Percentiles rank a stretch among this genome's conserved stretches.
These are phyloP conservation scores for Tulasnella sp. DNA, from an alignment of 768 basidiomycete species.

Conservation along the genomic window DNA sequence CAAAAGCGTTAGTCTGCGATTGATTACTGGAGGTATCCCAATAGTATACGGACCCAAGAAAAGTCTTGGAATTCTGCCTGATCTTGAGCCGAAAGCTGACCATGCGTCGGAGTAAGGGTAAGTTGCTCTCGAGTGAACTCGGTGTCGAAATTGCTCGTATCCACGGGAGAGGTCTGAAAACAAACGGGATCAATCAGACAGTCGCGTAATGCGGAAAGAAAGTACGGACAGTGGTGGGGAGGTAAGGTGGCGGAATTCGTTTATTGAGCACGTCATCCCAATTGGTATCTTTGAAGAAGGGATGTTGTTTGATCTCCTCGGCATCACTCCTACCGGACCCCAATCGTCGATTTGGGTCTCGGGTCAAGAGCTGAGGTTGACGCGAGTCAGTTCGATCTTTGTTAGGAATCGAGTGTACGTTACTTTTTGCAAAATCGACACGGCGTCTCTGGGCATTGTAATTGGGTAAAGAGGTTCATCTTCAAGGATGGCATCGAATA, in stretches of 20 bases:
- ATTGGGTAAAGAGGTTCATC: slow-evolving; percentile 99
- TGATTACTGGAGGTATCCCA: neutral
- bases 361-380: slow-evolving; percentile 72
- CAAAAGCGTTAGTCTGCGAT: neutral
- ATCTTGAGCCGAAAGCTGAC: slow-evolving; percentile 84
- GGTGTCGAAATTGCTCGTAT: slow-evolving; percentile 80
- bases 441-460: slow-evolving; percentile 97
- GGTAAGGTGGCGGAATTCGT: slow-evolving; percentile 95
- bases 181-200: slow-evolving; percentile 33
- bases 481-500: slow-evolving; percentile 98
- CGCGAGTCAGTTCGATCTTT: neutral
- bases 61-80: slow-evolving; percentile 98
- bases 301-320: slow-evolving; percentile 94
- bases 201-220: slow-evolving; percentile 35
- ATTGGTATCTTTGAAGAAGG: slow-evolving; percentile 98
- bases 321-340: slow-evolving; percentile 93
- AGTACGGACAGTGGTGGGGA: slow-evolving; percentile 83
- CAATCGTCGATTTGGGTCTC: slow-evolving; percentile 87
- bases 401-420: neutral
- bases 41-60: slow-evolving; percentile 71
- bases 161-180: slow-evolving; percentile 41
- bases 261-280: slow-evolving; percentile 98
- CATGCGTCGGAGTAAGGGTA: slow-evolving; percentile 95
- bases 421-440: slow-evolving; percentile 93
- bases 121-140: slow-evolving; percentile 98